Percentiles rank a stretch among this genome's conserved stretches.
phyloP scores from a whole-genome alignment of 2,329 filamentous ascomycete species.

The Fonsecaea multimorphosa region DNA sequence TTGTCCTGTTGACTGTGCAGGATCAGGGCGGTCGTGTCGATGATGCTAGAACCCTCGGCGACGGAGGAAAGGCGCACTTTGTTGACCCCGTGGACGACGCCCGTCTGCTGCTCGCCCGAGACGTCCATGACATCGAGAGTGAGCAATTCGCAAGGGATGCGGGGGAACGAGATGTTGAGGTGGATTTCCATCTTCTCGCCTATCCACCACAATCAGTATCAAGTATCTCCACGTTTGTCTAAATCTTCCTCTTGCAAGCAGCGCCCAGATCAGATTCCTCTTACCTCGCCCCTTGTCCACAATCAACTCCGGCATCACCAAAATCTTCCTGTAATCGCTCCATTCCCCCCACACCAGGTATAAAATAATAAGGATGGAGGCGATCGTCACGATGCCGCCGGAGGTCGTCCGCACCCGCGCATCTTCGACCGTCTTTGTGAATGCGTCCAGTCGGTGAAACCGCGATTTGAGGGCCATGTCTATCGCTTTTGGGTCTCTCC shows the following conservation, averaged over 20 bases:
- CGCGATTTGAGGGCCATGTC: conserved; percentile 87
- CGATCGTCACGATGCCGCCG: conserved; percentile 91
- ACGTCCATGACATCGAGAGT: conserved; percentile 99
- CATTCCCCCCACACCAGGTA: conserved; percentile 95
- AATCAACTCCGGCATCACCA: conserved; percentile 88
- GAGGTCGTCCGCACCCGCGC: conserved; percentile 94
- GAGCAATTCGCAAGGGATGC: conserved; percentile 90
- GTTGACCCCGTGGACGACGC: conserved; percentile 87
- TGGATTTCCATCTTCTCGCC: conserved; percentile 99
- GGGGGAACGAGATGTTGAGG: conserved; percentile 94
- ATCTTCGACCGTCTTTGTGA: conserved; percentile 99
- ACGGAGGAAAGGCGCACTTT: conserved; percentile 81
- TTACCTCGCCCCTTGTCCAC: conserved; percentile 95
- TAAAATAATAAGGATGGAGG: conserved; percentile 84
- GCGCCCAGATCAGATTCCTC: background rate
- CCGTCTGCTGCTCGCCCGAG: conserved; percentile 93
- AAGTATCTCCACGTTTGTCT: background rate
- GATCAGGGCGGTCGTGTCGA: conserved; percentile 71
- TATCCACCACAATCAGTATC: conserved; percentile 44
- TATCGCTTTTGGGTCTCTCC: background rate
- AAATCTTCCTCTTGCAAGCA: background rate
- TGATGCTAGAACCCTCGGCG: conserved; percentile 75
- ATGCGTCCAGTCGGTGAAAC: conserved; percentile 96
- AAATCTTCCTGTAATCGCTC: conserved; percentile 84
- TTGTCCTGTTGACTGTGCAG: conserved; percentile 71